Evolutionary conservation across 1,284 basidiomycete genomes (phyloP), one percentile per base, ranked within the genome.

Genomic region (Trichosporon sp.): DNA sequence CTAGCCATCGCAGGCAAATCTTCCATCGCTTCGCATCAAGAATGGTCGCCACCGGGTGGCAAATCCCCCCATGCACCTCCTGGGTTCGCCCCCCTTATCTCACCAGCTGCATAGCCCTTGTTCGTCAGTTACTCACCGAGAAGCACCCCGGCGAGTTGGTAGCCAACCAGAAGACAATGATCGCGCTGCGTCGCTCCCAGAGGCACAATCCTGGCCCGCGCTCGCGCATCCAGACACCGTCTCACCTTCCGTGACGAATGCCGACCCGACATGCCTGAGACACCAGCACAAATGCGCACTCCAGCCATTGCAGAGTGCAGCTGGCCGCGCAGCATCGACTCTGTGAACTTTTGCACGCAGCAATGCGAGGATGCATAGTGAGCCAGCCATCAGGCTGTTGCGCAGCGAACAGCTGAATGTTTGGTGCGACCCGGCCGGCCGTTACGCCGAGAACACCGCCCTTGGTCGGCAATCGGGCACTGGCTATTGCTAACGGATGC

Each of bases 131-230:
- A 63, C 59, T 35, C 14, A 16, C 59, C 59, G 59, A 63, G 19
- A 12, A 40, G 38, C 38, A 40, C 8, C 10, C 38, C 38, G 38
- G 38, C 10, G 12, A 40, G 38, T 12, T 40, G 38, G 38, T 6
- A 35, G 31, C 59, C 59, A 63, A 63, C 59, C 59, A 63, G 59
- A 63, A n/a, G 7, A n/a, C 59, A 63, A 35, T 35, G 59, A 35
- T 63, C n/a, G 56, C 11, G 56, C 6, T 35, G 59, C 31, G 32
- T 16, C 32, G 16, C 32, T 6, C 10, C 35, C 31, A 4, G 16
- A 63, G 59, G 31, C 32, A n/a, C 32, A 12, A 14, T n/a, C 10
- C 14, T 63, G 14, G 16, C 35, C 35, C 35, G 35, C 35, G 5
- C 14, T 11, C 12, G 8, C 4, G 54, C 26, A 14, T 11, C 31